Base-by-base conservation (phyloP, 495 filamentous ascomycete genomes). In the Annulohypoxylon stygium region DNA sequence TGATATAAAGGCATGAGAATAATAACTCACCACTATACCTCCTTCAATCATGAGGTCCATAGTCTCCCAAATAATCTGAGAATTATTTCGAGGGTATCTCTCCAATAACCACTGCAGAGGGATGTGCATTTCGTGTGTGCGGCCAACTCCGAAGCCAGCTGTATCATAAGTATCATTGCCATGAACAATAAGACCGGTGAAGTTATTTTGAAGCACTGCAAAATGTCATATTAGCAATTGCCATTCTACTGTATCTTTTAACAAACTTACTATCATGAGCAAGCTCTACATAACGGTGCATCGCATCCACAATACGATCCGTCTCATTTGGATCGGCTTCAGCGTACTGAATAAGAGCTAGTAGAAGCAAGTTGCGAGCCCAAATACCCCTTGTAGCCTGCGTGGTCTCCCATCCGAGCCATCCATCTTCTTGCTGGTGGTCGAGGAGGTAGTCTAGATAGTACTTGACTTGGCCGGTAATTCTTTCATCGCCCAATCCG, bases 341-440 rank as follows among this genome's bases (percentile, higher is more conserved):
- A 12, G 84, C 88, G 11, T 90, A 80, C 61, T 80, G 78, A 33
- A 76, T 76, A 39, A 78, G 68, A 10, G 72, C 78, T 20, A 87
- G 83, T 2, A 89, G 73, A 20, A 86, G 78, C 12, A 78, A 68
- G 47, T 79, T 86, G 7, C 87, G 80, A 4, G 81, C 88, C 89
- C 88, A 90, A 60, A 90, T 80, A 43, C 86, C 83, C 30, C 88
- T 78, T 10, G 78, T 75, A 16, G 76, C 71, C 4, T 67, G 71
- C 2, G 63, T 80, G 0, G 80, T 85, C 76, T 90, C 89, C 1
- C 85, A 88, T 2, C 89, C 88, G 39, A 91, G 75, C 89, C 89
- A 91, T 5, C 89, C 90, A 76, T 91, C 90, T 1, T 67, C 71
- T 16, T 82, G 79, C 65, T 90, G 86, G 55, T 83, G 81, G 30